Conservation (phyloP, 2,329 filamentous ascomycete genomes). For the Pseudogymnoascus destructans region DNA sequence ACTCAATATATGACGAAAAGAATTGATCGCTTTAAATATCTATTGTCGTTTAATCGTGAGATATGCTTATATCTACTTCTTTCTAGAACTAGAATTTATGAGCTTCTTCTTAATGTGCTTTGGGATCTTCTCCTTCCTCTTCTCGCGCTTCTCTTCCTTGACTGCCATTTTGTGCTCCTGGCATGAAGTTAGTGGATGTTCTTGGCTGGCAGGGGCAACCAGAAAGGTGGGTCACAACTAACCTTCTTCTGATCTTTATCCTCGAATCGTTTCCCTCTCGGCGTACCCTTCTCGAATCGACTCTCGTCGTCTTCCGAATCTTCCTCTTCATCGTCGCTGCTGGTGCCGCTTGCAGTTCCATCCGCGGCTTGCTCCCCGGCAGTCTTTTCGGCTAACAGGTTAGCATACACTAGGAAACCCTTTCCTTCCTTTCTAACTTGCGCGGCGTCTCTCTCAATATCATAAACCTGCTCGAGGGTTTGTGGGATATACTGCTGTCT, state of each 20-base stretch:
- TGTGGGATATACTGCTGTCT: conserved; percentile 94
- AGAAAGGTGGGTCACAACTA: conserved; percentile 17
- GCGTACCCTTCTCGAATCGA: conserved; percentile 50
- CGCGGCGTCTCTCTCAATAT: conserved; percentile 81
- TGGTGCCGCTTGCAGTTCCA: conserved; percentile 29
- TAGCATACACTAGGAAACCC: conserved; percentile 69
- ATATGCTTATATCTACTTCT: conserved; percentile 43
- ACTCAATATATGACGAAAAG: background rate
- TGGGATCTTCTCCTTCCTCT: conserved; percentile 88
- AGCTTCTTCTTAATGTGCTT: conserved; percentile 92
- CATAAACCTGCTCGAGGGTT: conserved; percentile 89
- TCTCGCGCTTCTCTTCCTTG: conserved; percentile 91
- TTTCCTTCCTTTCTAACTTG: conserved; percentile 61
- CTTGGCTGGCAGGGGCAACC: background rate
- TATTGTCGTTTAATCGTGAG: conserved; percentile 9
- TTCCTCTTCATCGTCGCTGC: conserved; percentile 28
- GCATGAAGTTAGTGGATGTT: conserved; percentile 19
- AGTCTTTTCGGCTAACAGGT: conserved; percentile 62
- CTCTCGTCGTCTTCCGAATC: conserved; percentile 37
- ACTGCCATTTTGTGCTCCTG: conserved; percentile 71
- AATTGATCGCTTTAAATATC: background rate
- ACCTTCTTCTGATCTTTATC: conserved; percentile 84
- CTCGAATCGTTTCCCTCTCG: conserved; percentile 73
- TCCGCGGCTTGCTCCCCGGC: conserved; percentile 31
- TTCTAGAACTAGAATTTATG: conserved; percentile 43